Base-by-base conservation (phyloP, 768 basidiomycete genomes). In the Clitopilus hobsonii region DNA sequence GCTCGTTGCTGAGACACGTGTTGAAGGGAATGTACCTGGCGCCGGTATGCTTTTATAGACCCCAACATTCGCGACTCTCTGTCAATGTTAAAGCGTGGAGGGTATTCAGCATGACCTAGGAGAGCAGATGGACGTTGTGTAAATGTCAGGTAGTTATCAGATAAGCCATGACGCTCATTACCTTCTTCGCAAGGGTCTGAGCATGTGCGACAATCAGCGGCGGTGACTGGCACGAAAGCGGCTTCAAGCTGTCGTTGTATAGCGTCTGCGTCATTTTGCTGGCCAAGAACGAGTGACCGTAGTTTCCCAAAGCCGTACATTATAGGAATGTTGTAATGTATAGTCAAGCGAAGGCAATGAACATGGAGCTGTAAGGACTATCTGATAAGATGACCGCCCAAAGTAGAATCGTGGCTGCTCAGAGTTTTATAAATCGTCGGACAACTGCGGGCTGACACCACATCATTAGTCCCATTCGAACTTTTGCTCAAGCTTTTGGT, bases 61-160 rank as follows among this genome's bases (percentile, higher is more conserved):
- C 94, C 95, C n/a, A 94, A 71, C 83, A 98, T 83, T 48, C 88
- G 80, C 2, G 83, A 81, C 20, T 87, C 85, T 74, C 81, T 83
- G 72, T 98, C 95, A 28, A 90, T 74, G 32, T 84, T 81, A 64
- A 97, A 87, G 51, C 81, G 83, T 16, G 69, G 70, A 24, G 91
- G 85, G 62, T 88, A 92, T 45, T 84, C 84, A 52, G 88, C 83
- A 64, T 91, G 88, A 54, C 83, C 89, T 88, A n/a, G 58, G 32
- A 56, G 59, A 57, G 47, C 24, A 57, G 60, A 56, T 58, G 57
- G 41, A 49, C 53, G 54, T 63, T 54, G 63, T 8, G 49, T 51
- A 16, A 51, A 24, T 5, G 49, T 58, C 45, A 52, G 50, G 38
- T 36, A 38, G 60, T 70, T 71, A 67, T 66, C 66, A 61, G 67